Evolutionary conservation across 2,329 filamentous ascomycete species (phyloP).

Genomic region (Penicillium olsonii): DNA sequence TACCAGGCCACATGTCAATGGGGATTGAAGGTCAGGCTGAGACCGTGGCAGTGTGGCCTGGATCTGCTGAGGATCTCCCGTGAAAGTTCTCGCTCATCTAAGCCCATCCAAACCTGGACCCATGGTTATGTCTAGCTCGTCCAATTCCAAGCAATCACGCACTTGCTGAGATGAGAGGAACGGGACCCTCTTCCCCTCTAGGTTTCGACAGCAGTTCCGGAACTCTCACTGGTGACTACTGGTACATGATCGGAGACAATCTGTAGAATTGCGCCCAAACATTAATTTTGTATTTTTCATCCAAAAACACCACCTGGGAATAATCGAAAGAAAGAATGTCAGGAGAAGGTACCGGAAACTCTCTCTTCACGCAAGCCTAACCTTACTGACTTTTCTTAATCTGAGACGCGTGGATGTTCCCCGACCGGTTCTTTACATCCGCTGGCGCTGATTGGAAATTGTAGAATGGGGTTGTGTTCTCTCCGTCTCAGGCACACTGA

Average conservation of each 20-base stretch:
- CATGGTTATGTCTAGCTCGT: not conserved
- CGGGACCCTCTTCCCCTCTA: slow-evolving; percentile 25
- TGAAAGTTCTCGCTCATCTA: slow-evolving; percentile 32
- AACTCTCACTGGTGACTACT: too few species aligned
- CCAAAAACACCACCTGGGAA: too few species aligned
- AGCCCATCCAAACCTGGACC: slow-evolving; percentile 19
- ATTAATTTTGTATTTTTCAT: too few species aligned
- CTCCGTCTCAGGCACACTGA: not conserved
- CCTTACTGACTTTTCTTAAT: slow-evolving; percentile 8
- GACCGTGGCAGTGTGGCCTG: slow-evolving; percentile 14
- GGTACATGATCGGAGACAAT: not conserved
- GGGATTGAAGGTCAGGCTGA: not conserved
- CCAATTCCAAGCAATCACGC: not conserved
- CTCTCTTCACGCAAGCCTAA: slow-evolving; percentile 23
- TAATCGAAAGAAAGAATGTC: not conserved
- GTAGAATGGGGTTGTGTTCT: not conserved
- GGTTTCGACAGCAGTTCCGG: too few species aligned
- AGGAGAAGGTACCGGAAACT: slow-evolving; percentile 26
- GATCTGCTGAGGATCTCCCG: slow-evolving; percentile 43
- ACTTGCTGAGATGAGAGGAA: slow-evolving; percentile 10
- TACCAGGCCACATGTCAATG: slow-evolving; percentile 7
- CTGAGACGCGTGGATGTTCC: slow-evolving; percentile 9
- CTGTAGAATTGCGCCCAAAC: too few species aligned
- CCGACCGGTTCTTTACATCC: slow-evolving; percentile 15
- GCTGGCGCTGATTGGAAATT: slow-evolving; percentile 15